phyloP scores from a whole-genome alignment of 805 yeast genomes.

The Diddensiella transvaalensis region DNA sequence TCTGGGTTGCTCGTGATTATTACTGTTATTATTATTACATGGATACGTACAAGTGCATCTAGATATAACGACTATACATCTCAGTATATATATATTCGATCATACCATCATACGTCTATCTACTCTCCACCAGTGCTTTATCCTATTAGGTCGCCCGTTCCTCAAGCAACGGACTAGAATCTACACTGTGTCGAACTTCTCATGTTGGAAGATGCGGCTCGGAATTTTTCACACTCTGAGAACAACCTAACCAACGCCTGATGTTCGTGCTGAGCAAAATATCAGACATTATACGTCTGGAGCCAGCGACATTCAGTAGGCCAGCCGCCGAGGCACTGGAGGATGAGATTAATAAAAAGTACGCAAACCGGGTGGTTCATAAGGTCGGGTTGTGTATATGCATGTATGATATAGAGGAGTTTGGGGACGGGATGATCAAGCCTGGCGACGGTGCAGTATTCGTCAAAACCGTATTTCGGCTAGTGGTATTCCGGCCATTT shows the following conservation, averaged over 20 bases:
- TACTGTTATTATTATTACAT: too few relatives aligned
- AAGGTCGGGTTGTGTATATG: slow-evolving; percentile 81
- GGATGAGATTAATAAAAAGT: slow-evolving; percentile 79
- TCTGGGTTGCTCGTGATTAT: too few relatives aligned
- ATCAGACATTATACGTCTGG: slow-evolving; percentile 80
- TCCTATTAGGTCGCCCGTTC: too few relatives aligned
- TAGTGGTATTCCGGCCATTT: slow-evolving; percentile 87
- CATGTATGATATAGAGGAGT: slow-evolving; percentile 76
- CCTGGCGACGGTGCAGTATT: slow-evolving; percentile 95
- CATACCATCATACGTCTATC: too few relatives aligned
- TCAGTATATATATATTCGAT: too few relatives aligned
- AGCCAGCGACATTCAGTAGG: slow-evolving; percentile 76
- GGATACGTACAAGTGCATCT: too few relatives aligned
- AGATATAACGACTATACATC: too few relatives aligned
- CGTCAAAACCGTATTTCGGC: slow-evolving; percentile 65
- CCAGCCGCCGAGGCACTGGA: slow-evolving; percentile 70
- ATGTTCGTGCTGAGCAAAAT: slow-evolving; percentile 86
- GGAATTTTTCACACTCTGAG: neutral
- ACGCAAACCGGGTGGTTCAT: slow-evolving; percentile 78
- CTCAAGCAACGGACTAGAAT: too few relatives aligned
- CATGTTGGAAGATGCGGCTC: neutral
- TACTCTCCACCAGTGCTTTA: too few relatives aligned
- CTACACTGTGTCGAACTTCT: too few relatives aligned
- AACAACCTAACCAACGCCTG: neutral
- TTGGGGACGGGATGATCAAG: slow-evolving; percentile 82